Evolutionary conservation across 1,284 basidiomycete genomes (phyloP), one percentile per base, ranked within the genome.

Genomic region (Puccinia polysora): DNA sequence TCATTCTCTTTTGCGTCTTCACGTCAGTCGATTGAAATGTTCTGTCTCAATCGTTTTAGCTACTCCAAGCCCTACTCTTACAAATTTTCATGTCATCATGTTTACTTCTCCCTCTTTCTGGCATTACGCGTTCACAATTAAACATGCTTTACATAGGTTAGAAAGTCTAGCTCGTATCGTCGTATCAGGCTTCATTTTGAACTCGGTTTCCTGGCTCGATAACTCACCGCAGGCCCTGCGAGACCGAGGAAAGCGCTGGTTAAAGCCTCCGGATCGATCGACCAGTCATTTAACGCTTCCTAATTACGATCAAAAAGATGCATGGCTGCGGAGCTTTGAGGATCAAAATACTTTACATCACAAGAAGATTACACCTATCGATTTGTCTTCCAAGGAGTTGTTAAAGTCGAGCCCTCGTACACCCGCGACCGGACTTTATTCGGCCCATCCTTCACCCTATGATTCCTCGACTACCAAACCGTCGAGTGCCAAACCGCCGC

Each of bases 131-230:
- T n/a, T n/a, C n/a, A 28, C 45, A 25, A 32, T 30, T 28, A 28
- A 47, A 25, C 4, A 25, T 28, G 14, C 15, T 63, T 59, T 50
- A 32, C 34, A 10, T 75, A 91, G 90, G 4, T 73, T 96, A 47
- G 95, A 98, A 82, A 86, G 90, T 67, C 83, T 90, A 74, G 90
- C 90, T 49, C 87, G 94, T 25, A 93, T 96, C 78, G 86, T 91
- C 77, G 89, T 95, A 30, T 92, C 90, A 12, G 95, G 95, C 18
- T 85, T 98, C 75, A 79, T 97, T 30, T 84, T 97, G 73, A 93
- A 97, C 78, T 92, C 94, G 45, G 14, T 28, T 34, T 34, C 38
- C 10, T 50, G 28, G 60, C 25, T 52, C n/a, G 62, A 65, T 25
- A 8, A 10, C 8, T 25, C 36, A 14, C 14, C 23, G 6, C 20